These are phyloP conservation scores for Laburnicola sp. DNA, from an alignment of 2,329 filamentous ascomycete genomes.

Conservation along the genomic window DNA sequence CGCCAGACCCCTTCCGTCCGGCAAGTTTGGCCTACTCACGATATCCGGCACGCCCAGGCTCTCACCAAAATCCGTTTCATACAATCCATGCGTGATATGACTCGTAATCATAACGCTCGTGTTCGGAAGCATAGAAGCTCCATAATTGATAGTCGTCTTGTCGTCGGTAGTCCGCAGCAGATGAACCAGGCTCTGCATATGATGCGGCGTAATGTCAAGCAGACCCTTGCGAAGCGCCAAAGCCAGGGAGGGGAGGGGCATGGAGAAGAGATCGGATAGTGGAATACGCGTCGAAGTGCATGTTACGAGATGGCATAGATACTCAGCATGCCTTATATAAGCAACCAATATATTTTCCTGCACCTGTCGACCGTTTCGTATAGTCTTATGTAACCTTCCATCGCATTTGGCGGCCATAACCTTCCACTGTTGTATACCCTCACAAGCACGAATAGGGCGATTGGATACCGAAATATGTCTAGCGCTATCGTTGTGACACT, in stretches of 20 bases:
- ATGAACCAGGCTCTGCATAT: not conserved
- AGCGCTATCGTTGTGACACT: too few species aligned
- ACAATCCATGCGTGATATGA: not conserved
- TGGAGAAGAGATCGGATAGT: not conserved
- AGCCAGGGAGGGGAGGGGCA: not conserved
- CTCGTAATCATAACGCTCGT: not conserved
- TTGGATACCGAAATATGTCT: too few species aligned
- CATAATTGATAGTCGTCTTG: not conserved
- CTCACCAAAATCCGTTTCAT: not conserved
- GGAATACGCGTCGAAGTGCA: not conserved
- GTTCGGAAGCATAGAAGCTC: not conserved
- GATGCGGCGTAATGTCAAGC: not conserved
- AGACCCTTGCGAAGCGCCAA: not conserved
- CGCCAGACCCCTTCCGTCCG: conserved; percentile 1
- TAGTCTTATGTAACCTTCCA: too few species aligned
- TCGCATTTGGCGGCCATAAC: too few species aligned
- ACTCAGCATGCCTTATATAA: not conserved
- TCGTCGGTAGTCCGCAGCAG: not conserved
- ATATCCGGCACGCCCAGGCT: not conserved
- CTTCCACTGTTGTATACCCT: too few species aligned
- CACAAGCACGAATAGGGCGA: too few species aligned
- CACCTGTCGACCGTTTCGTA: too few species aligned
- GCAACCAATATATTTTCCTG: too few species aligned
- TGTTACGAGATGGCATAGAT: not conserved
- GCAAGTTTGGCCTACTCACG: conserved; percentile 1